Evolutionary conservation across 352 stramenopile species (phyloP).

Genomic region (Phytophthora foliorum): DNA sequence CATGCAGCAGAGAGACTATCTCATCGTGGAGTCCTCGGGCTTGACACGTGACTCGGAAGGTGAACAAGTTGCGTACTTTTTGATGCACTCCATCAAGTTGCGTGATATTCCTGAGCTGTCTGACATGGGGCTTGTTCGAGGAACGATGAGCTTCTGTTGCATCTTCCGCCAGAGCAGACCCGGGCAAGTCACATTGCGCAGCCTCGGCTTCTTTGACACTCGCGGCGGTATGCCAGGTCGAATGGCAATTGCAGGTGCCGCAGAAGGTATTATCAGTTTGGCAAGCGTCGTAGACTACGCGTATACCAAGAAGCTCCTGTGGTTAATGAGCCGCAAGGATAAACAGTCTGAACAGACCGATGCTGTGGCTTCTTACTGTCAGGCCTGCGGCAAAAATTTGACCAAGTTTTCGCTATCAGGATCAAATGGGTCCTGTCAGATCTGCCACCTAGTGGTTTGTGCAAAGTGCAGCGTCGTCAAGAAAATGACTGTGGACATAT

Average conservation of each 20-base stretch:
- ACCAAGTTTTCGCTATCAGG: slow-evolving; percentile 28
- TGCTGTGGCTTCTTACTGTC: slow-evolving; percentile 30
- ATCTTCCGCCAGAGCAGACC: slow-evolving; percentile 45
- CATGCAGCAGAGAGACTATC: slow-evolving; percentile 58
- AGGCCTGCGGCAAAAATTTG: slow-evolving; percentile 35
- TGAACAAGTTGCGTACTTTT: slow-evolving; percentile 45
- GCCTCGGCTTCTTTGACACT: slow-evolving; percentile 58
- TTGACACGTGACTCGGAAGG: slow-evolving; percentile 42
- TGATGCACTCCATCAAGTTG: slow-evolving; percentile 62
- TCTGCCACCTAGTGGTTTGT: slow-evolving; percentile 56
- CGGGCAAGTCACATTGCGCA: slow-evolving; percentile 46
- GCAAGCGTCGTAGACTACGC: slow-evolving; percentile 56
- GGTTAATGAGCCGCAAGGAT: slow-evolving; percentile 50
- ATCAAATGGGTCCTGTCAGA: slow-evolving; percentile 41
- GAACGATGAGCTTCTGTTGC: slow-evolving; percentile 58
- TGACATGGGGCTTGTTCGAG: slow-evolving; percentile 56
- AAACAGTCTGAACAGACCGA: slow-evolving; percentile 1
- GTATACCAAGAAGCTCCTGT: slow-evolving; percentile 69
- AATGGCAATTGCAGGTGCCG: slow-evolving; percentile 48
- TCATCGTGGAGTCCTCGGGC: slow-evolving; percentile 53
- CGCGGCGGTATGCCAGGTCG: slow-evolving; percentile 55
- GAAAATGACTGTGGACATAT: slow-evolving; percentile 62
- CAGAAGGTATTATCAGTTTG: slow-evolving; percentile 51
- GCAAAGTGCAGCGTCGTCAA: slow-evolving; percentile 65
- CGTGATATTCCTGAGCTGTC: slow-evolving; percentile 45